Evolutionary conservation across 371 early-diverging fungal genomes (phyloP).

Genomic region (Saksenaea vasiformis): DNA sequence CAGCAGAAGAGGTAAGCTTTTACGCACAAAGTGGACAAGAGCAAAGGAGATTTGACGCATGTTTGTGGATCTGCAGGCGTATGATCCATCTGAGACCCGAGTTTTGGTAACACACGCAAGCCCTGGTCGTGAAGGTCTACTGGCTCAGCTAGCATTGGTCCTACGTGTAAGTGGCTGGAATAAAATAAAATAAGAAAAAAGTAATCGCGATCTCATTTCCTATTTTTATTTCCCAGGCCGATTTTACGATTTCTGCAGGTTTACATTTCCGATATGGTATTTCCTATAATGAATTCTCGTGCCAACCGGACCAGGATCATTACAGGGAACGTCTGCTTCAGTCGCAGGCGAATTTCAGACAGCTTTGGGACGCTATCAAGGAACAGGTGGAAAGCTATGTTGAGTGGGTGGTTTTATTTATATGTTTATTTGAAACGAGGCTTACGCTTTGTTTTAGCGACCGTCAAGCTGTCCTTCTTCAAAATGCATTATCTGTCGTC

Average conservation of each 20-base stretch:
- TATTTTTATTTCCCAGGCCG: slow-evolving; percentile 42
- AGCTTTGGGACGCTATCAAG: slow-evolving; percentile 62
- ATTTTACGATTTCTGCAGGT: slow-evolving; percentile 69
- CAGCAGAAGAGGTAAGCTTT: slow-evolving; percentile 50
- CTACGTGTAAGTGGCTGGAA: slow-evolving; percentile 44
- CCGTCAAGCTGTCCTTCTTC: slow-evolving; percentile 51
- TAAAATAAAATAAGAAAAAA: slow-evolving; percentile 2
- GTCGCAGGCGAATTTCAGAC: slow-evolving; percentile 61
- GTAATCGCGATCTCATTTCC: not conserved
- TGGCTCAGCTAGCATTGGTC: slow-evolving; percentile 63
- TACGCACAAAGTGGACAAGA: not conserved
- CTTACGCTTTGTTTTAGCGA: slow-evolving; percentile 30
- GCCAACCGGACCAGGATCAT: slow-evolving; percentile 62
- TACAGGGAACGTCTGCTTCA: slow-evolving; percentile 58
- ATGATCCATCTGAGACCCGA: slow-evolving; percentile 61
- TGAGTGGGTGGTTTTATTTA: slow-evolving; percentile 52
- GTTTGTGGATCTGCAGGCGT: slow-evolving; percentile 25
- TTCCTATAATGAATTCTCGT: slow-evolving; percentile 68
- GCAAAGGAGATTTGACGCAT: not conserved
- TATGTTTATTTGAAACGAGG: not conserved
- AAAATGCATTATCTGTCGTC: slow-evolving; percentile 59
- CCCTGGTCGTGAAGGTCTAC: slow-evolving; percentile 65
- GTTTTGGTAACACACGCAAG: slow-evolving; percentile 65
- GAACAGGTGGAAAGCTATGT: slow-evolving; percentile 59
- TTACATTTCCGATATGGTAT: slow-evolving; percentile 72